Percentiles rank a stretch among this genome's conserved stretches.
Evolutionary conservation across 495 filamentous ascomycete species (phyloP).

Genomic region (Penicillium diatomitis): DNA sequence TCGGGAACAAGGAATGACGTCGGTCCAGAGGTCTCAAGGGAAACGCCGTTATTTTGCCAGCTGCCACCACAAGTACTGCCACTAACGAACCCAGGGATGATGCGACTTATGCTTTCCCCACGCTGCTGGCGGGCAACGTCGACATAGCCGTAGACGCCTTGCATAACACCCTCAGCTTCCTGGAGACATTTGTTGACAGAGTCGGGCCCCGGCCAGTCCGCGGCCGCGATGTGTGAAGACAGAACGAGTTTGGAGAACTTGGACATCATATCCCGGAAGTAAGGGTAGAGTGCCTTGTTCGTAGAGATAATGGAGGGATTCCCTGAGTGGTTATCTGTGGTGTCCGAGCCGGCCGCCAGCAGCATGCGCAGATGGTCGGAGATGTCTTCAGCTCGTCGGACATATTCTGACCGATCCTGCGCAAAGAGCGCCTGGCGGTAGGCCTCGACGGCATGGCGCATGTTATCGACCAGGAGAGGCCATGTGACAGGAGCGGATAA

Average conservation of each 20-base stretch:
- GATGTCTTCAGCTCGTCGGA: constrained; percentile 87
- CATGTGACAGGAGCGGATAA: constrained; percentile 68
- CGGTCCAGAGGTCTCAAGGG: constrained; percentile 55
- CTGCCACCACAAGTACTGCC: constrained; percentile 74
- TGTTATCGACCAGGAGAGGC: constrained; percentile 81
- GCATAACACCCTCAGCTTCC: constrained; percentile 89
- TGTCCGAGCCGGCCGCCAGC: constrained; percentile 89
- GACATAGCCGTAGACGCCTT: constrained; percentile 90
- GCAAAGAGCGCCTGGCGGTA: constrained; percentile 79
- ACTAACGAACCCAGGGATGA: constrained; percentile 84
- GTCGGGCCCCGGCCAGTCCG: constrained; percentile 80
- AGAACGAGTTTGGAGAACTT: constrained; percentile 96
- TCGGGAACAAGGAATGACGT: constrained; percentile 80
- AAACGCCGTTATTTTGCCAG: constrained; percentile 88
- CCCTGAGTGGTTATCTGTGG: constrained; percentile 96
- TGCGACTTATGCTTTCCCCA: constrained; percentile 78
- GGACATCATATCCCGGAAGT: constrained; percentile 99
- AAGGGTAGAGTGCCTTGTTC: constrained; percentile 91
- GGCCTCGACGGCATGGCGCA: constrained; percentile 75
- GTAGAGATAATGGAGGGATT: constrained; percentile 98
- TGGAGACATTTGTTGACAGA: constrained; percentile 88
- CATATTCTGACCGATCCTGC: constrained; percentile 78
- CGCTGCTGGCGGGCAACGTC: constrained; percentile 88
- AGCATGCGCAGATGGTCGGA: constrained; percentile 91
- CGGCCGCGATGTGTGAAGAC: constrained; percentile 94